Evolutionary conservation across 345 rosid species (phyloP), one percentile per base, ranked within the genome.

Genomic region (Lumnitzera littorea): DNA sequence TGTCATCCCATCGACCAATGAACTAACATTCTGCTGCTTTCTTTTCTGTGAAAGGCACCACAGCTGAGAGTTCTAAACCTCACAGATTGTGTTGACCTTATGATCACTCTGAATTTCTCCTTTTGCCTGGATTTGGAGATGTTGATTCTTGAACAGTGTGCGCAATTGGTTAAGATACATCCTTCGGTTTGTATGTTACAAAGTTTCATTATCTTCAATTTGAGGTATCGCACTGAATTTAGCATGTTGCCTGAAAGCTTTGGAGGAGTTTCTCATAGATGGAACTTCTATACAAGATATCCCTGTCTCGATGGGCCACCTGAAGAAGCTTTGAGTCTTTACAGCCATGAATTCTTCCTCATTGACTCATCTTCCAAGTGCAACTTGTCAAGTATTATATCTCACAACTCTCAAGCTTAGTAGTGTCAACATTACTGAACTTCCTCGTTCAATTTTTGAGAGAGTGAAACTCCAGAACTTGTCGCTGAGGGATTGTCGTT

Each of bases 21-120:
- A 27, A 27, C 43, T 9, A 36, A 9, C 8, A 36, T 5, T 2
- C 10, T 36, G 43, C 43, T 9, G 3, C 43, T 36, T 36, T 36
- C 10, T 36, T 36, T 5, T 36, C 10, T 36, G 7, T 36, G 1
- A 1, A 4, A 36, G 43, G 43, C 6, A 9, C 43, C 43, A 5
- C 7, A 36, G 6, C 43, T 62, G 65, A 52, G 31, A 41, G 65
- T 62, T 43, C n/a, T 62, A 46, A 46, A 62, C 48, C 65, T 62
- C 17, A 62, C 57, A 0, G 65, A 57, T 15, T 62, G 65, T 43
- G 3, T 16, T 0, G 13, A 62, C 16, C 46, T 62, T 15, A 0
- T 62, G 25, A n/a, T 52, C 12, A 53, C 65, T 52, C 65, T 58
- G 7, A 16, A 23, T 16, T 43, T 62, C 36, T 51, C 65, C 46